Conservation (phyloP, 2,329 filamentous ascomycete species). For the Alternaria solani region DNA sequence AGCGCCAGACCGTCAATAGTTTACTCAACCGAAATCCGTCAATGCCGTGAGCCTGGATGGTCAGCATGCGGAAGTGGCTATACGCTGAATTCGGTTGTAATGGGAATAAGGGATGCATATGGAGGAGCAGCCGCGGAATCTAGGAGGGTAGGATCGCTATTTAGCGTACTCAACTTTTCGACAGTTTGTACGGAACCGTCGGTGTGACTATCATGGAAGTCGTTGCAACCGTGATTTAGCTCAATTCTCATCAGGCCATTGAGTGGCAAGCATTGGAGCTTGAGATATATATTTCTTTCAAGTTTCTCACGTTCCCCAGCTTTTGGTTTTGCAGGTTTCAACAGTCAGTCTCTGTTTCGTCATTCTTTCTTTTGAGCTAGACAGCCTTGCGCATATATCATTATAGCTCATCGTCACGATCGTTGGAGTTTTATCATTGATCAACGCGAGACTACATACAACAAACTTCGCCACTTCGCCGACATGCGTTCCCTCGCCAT, state of each 20-base stretch:
- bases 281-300: constrained; percentile 2
- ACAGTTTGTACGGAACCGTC: not conserved
- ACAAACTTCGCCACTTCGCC: not conserved
- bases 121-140: not conserved
- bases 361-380: constrained; percentile 1
- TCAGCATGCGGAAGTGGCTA: not conserved
- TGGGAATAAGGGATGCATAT: not conserved
- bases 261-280: not conserved
- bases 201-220: not conserved
- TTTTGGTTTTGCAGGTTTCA: constrained; percentile 1
- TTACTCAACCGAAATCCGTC: not conserved
- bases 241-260: not conserved
- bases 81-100: not conserved
- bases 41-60: constrained; percentile 1
- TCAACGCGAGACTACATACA: not conserved
- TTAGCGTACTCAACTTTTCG: constrained; percentile 1
- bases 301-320: not conserved
- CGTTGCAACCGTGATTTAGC: not conserved
- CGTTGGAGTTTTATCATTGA: not conserved
- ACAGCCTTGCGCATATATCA: not conserved
- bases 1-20: not conserved
- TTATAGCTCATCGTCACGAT: not conserved
- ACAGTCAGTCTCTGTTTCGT: not conserved
- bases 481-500: constrained; percentile 2
- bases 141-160: not conserved